A percentile compares a stretch with the other conserved stretches of the same genome.
Conservation (phyloP, 352 stramenopile species). For the Discostella stelligera region DNA sequence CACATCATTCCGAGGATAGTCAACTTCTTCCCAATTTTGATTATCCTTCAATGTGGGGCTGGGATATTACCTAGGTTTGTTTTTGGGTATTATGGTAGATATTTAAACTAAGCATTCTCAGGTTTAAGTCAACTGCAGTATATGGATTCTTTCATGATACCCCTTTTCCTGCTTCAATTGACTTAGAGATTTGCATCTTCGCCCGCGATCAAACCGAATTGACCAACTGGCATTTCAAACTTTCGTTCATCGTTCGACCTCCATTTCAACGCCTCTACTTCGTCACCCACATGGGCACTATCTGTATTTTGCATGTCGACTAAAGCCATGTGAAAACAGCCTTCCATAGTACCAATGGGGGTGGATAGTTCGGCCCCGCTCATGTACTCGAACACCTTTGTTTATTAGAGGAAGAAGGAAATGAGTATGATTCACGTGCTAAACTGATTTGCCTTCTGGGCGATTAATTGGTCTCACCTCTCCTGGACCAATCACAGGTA, state of each 20-base stretch:
- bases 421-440: not conserved
- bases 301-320: conserved; percentile 39
- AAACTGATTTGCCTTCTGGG: not conserved
- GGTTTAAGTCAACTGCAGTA: no score
- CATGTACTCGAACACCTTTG: conserved; percentile 77
- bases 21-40: no score
- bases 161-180: no score
- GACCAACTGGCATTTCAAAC: conserved; percentile 48
- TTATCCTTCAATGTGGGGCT: no score
- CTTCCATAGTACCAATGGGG: conserved; percentile 55
- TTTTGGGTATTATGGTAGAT: no score
- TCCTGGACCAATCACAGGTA: conserved; percentile 65
- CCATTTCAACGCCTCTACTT: conserved; percentile 51
- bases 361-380: conserved; percentile 59
- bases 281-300: conserved; percentile 49
- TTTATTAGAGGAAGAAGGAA: not conserved
- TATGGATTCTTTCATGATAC: no score
- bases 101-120: no score
- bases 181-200: conserved; percentile 8
- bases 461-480: conserved; percentile 20
- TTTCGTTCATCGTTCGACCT: conserved; percentile 31
- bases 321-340: conserved; percentile 63
- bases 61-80: no score
- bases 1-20: no score
- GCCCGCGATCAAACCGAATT: conserved; percentile 53